Base-by-base conservation (phyloP, 352 stramenopile species). In the Phytophthora syringae region DNA sequence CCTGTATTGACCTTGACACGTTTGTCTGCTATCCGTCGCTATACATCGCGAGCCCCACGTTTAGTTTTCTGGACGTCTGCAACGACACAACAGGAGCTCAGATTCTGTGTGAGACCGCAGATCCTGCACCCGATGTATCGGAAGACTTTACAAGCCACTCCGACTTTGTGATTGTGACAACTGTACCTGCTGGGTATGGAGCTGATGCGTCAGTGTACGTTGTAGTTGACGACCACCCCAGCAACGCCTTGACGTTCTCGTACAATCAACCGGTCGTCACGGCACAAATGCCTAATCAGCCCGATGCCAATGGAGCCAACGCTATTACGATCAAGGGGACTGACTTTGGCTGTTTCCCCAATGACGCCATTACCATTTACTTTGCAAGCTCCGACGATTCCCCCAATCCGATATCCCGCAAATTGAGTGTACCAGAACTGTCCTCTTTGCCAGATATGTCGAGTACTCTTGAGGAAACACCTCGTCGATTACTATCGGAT, bases 311-410 rank as follows among this genome's bases (percentile, higher is more conserved):
- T 60, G 79, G 81, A 28, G 77, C 74, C 20, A 85, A 69, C n/a
- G 58, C 71, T 2, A 86, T 90, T 44, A 82, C 80, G 21, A 90
- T 90, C 45, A 75, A 77, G 20, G 81, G 81, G 2, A 79, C 71
- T 28, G 81, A 90, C 64, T 90, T 88, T 51, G 81, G 81, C 15
- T 90, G 81, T 50, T 90, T 88, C 40, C 81, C 81, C 2, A 86
- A 86, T 52, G 55, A 84, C 28, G 76, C 63, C 1, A 87, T 89
- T 24, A 56, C 67, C 7, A 89, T 89, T 68, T 71, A 60, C 3
- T 86, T 89, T 48, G 43, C 71, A 22, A 18, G 18, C 3, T 47
- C 40, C 5, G 40, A 47, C 20, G 20, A 24, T 15, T 52, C 51
- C 2, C 52, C 61, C 6, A 47, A 60, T 27, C 15, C 54, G 3